Base-by-base conservation (phyloP, 164 flowering plant genomes). In the Stephania cephalantha region DNA sequence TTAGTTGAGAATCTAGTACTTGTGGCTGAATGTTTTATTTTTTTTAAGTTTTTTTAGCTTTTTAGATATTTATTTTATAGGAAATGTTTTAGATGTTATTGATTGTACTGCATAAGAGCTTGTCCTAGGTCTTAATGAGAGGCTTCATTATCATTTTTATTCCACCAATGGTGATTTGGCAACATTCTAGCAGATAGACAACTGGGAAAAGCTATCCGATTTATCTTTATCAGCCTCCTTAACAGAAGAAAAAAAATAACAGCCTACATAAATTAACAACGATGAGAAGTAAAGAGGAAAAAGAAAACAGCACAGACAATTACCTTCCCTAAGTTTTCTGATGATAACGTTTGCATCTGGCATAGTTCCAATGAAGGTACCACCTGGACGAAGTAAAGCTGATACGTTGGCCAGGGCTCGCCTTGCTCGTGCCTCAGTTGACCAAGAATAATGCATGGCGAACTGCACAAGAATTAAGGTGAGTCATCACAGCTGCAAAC, bases 371-470 rank as follows among this genome's bases (percentile, higher is more conserved):
- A 96, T 95, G 75, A 94, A 92, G 75, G 84, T 88, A 31, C 99
- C 99, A 29, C 99, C 99, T 2, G 98, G 99, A 67, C 97, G 92
- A 84, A 92, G 97, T 81, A 96, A 88, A 72, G 97, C 89, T 75
- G 99, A 92, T 65, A 94, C 88, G 84, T 94, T 96, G 70, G 94
- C 95, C 80, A 96, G 84, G 80, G 98, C 99, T 77, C 97, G 87
- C 46, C 98, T 82, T 68, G 99, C 99, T 75, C 97, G 98, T 75
- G 91, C 94, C 83, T 92, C 96, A 45, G 92, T 94, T 68, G 97
- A 90, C 98, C 97, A 94, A 3, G 98, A 94, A 78, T 94, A 94
- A 81, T 94, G 98, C 96, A 94, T 79, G 67, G 97, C 98, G 87
- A 94, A 94, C 98, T 94, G 88, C 84, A 85, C 80, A 67, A 71